These are phyloP conservation scores for Tetracladium maxilliforme DNA, from an alignment of 2,329 filamentous ascomycete species.

Conservation along the genomic window DNA sequence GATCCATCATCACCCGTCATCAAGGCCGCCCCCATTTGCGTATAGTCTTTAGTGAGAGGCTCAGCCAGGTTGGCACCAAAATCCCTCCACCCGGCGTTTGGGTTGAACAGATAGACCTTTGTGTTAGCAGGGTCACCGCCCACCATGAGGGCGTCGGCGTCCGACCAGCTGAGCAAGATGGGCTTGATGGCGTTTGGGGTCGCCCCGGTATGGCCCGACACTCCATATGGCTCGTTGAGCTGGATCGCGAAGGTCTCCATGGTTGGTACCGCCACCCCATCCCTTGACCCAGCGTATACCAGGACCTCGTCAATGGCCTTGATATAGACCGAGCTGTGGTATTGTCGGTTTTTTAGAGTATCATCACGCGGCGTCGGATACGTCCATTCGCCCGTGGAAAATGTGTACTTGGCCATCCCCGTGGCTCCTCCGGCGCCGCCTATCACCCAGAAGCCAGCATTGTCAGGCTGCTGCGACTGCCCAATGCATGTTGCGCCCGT, in stretches of 20 bases:
- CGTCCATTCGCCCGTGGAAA: constrained; percentile 33
- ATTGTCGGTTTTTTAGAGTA: constrained; percentile 53
- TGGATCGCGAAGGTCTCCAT: constrained; percentile 64
- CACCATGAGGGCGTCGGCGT: constrained; percentile 55
- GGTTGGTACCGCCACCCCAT: constrained; percentile 40
- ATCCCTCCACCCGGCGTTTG: constrained; percentile 47
- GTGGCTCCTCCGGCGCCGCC: too few relatives aligned
- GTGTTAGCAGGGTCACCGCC: constrained; percentile 56
- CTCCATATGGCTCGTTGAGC: constrained; percentile 47
- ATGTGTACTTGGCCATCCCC: constrained; percentile 44
- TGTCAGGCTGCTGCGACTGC: too few relatives aligned
- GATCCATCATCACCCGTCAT: constrained; percentile 62
- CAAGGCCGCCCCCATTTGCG: constrained; percentile 47
- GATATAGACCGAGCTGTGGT: constrained; percentile 67
- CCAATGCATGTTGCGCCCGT: constrained; percentile 69
- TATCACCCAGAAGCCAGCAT: too few relatives aligned
- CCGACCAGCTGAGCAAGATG: constrained; percentile 60
- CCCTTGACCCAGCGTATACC: constrained; percentile 64
- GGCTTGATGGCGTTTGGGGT: constrained; percentile 53
- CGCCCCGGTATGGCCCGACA: constrained; percentile 40
- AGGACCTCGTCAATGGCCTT: constrained; percentile 56
- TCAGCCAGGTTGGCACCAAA: constrained; percentile 48
- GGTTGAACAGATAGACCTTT: constrained; percentile 58
- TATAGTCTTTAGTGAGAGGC: constrained; percentile 42
- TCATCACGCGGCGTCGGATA: constrained; percentile 29